A percentile compares a stretch with the other conserved stretches of the same genome.
Evolutionary conservation across 768 basidiomycete genomes (phyloP).

Genomic region (Boletus edulis): DNA sequence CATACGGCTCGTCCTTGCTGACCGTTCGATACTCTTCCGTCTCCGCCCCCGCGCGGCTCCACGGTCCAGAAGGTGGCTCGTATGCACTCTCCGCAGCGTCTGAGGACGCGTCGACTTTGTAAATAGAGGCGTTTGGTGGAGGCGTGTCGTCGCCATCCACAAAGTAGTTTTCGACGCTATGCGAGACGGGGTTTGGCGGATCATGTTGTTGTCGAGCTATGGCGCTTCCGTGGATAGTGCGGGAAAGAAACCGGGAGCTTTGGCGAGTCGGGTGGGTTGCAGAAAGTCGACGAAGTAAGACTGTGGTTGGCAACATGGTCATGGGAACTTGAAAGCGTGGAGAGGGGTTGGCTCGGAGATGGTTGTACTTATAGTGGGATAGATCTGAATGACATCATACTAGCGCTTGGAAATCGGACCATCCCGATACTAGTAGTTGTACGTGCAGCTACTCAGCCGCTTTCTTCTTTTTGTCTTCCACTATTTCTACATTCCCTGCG

Average conservation of each 20-base stretch:
- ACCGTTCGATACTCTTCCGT: slow-evolving; percentile 31
- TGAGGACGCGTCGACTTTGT: slow-evolving; percentile 45
- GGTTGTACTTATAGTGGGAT: too few relatives aligned
- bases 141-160: slow-evolving; percentile 48
- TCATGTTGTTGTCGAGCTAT: not conserved
- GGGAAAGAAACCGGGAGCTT: not conserved
- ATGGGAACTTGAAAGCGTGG: not conserved
- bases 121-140: slow-evolving; percentile 38
- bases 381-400: slow-evolving; percentile 17
- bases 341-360: not conserved
- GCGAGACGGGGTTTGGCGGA: slow-evolving; percentile 12
- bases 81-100: slow-evolving; percentile 46
- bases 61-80: slow-evolving; percentile 47
- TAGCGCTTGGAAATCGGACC: not conserved
- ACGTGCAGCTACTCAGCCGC: slow-evolving; percentile 24
- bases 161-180: slow-evolving; percentile 43
- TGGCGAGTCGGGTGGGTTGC: not conserved
- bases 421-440: not conserved
- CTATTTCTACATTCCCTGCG: slow-evolving; percentile 64
- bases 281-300: slow-evolving; percentile 2
- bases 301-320: slow-evolving; percentile 5
- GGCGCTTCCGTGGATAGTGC: slow-evolving; percentile 1
- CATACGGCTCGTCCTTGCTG: slow-evolving; percentile 26
- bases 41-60: slow-evolving; percentile 39
- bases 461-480: slow-evolving; percentile 84